Conservation (phyloP, 2,329 filamentous ascomycete genomes). For the Geosmithia morbida region DNA sequence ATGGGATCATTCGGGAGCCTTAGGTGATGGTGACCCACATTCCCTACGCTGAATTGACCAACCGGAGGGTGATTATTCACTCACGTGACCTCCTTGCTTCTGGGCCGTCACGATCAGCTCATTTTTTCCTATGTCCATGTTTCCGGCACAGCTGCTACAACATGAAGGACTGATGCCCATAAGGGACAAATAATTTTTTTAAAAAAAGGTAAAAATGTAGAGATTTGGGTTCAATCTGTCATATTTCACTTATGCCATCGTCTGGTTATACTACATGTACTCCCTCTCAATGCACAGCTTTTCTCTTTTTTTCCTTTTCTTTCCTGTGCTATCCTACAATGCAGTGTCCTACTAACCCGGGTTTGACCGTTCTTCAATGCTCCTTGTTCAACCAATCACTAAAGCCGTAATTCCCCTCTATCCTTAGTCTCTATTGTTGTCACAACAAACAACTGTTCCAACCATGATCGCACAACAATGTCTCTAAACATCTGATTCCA, state of each 20-base stretch:
- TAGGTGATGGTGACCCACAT: conserved; percentile 14
- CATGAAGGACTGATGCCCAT: background rate
- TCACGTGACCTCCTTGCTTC: conserved; percentile 16
- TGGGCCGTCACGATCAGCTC: background rate
- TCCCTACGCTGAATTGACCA: conserved; percentile 18
- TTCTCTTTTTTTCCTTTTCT: no score
- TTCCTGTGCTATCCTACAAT: background rate
- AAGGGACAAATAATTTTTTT: no score
- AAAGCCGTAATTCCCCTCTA: background rate
- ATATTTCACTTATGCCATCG: background rate
- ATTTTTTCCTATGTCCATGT: background rate
- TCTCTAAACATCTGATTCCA: background rate
- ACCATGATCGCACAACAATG: background rate
- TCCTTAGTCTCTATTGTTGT: background rate
- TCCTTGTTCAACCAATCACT: background rate
- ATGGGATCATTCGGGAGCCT: conserved; percentile 29
- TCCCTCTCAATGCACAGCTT: no score
- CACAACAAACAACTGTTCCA: background rate
- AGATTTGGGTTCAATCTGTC: no score
- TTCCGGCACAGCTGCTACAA: background rate
- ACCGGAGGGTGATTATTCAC: conserved; percentile 10
- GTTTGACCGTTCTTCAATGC: background rate
- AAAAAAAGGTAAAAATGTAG: background rate
- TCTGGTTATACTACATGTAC: no score
- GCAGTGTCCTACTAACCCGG: background rate